Evolutionary conservation across 1,284 basidiomycete genomes (phyloP).

Genomic region (Ceratobasidium sp.): DNA sequence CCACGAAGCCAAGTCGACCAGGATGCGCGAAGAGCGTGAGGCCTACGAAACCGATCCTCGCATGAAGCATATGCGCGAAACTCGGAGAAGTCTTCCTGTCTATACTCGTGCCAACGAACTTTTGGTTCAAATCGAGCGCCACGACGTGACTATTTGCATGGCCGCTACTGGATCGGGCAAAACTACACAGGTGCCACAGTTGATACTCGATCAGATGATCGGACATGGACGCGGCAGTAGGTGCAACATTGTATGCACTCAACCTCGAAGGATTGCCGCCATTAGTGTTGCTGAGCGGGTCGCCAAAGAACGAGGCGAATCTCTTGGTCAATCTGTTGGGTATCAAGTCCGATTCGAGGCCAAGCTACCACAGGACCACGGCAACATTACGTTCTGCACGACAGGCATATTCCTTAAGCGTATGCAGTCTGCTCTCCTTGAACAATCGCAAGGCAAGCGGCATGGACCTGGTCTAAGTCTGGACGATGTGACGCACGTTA

Average conservation of each 20-base stretch:
- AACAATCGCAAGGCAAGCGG: constrained; percentile 47
- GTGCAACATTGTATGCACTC: constrained; percentile 94
- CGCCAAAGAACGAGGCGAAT: constrained; percentile 86
- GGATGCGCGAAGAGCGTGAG: constrained; percentile 63
- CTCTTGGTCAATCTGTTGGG: constrained; percentile 76
- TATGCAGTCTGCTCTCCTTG: constrained; percentile 79
- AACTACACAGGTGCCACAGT: constrained; percentile 94
- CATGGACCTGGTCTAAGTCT: constrained; percentile 55
- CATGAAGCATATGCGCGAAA: constrained; percentile 71
- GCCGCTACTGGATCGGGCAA: constrained; percentile 96
- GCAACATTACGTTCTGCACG: constrained; percentile 92
- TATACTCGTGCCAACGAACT: constrained; percentile 70
- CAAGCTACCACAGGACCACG: constrained; percentile 81
- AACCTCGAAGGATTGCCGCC: constrained; percentile 91
- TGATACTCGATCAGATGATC: constrained; percentile 88
- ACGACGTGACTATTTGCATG: constrained; percentile 93
- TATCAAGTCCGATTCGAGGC: constrained; percentile 94
- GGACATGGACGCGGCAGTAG: constrained; percentile 77
- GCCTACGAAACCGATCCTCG: constrained; percentile 70
- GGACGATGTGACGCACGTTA: constrained; percentile 87
- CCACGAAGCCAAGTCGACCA: constrained; percentile 64
- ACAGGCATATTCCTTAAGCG: constrained; percentile 90
- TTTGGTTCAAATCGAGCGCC: constrained; percentile 72
- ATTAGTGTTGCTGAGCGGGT: constrained; percentile 94
- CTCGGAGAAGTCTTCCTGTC: constrained; percentile 76